These are phyloP conservation scores for Aspergillus fischeri DNA, from an alignment of 2,329 filamentous ascomycete genomes.

Conservation along the genomic window DNA sequence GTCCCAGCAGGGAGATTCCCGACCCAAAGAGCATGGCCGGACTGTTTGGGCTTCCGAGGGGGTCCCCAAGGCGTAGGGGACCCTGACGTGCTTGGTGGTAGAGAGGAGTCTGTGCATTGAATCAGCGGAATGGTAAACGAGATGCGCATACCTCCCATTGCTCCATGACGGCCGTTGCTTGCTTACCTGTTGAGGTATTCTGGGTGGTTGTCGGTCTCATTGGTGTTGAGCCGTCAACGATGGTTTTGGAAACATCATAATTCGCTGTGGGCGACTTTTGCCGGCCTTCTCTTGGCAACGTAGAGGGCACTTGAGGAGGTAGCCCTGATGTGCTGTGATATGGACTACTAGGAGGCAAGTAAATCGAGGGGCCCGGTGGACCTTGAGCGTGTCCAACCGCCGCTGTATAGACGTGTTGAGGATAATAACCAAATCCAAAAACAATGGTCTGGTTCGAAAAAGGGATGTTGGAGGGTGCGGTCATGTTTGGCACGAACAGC, in stretches of 20 bases:
- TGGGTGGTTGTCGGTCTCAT: constrained; percentile 18
- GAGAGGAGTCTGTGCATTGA: constrained; percentile 11
- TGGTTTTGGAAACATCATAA: constrained; percentile 34
- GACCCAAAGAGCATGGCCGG: constrained; percentile 90
- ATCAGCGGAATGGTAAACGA: background rate
- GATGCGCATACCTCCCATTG: background rate
- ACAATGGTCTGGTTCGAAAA: constrained; percentile 15
- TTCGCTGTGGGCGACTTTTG: constrained; percentile 10
- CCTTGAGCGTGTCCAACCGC: constrained; percentile 16
- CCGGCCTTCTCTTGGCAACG: constrained; percentile 1
- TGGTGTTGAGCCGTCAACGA: constrained; percentile 35
- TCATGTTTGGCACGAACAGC: constrained; percentile 15
- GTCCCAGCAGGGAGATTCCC: constrained; percentile 87
- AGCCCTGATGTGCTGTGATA: constrained; percentile 2
- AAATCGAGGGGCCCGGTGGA: constrained; percentile 3
- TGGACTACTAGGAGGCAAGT: constrained; percentile 5
- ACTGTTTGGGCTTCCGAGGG: constrained; percentile 62
- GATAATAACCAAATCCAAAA: constrained; percentile 25
- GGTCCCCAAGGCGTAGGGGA: constrained; percentile 53
- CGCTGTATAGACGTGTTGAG: constrained; percentile 19
- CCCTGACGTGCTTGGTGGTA: constrained; percentile 7
- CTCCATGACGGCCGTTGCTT: background rate
- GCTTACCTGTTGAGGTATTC: constrained; percentile 21
- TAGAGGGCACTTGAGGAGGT: background rate
- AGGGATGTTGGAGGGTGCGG: constrained; percentile 15